Evolutionary conservation across 164 flowering plant species (phyloP).

Genomic region (Magnolia changhungtana): DNA sequence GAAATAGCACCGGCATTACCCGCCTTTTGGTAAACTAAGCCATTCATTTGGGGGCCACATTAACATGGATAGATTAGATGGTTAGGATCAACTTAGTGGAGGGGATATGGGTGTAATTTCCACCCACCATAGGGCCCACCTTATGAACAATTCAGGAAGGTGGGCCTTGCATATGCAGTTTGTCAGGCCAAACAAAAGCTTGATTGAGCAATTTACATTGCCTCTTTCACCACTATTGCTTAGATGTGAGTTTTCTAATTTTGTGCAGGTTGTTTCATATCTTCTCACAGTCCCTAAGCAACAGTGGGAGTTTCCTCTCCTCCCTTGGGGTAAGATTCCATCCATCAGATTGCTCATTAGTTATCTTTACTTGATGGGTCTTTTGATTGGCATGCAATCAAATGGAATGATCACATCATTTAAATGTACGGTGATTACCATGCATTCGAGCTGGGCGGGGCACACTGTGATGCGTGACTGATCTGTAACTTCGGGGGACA

Average conservation of each 20-base stretch:
- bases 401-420: too few relatives aligned
- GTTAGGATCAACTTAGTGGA: neutral
- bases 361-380: neutral
- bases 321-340: slow-evolving; percentile 63
- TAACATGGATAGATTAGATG: neutral
- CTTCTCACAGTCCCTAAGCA: slow-evolving; percentile 64
- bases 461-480: too few relatives aligned
- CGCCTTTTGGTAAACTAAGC: neutral
- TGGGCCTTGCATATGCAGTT: neutral
- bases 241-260: neutral
- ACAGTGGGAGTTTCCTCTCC: slow-evolving; percentile 67
- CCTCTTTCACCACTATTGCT: neutral
- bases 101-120: neutral
- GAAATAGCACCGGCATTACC: neutral
- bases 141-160: neutral
- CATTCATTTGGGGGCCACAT: neutral
- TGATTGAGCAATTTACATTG: neutral
- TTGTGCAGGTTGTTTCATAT: slow-evolving; percentile 59
- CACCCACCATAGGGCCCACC: neutral
- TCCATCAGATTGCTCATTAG: neutral
- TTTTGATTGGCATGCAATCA: neutral
- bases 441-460: too few relatives aligned
- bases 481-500: too few relatives aligned
- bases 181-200: neutral
- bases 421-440: too few relatives aligned